phyloP scores from a whole-genome alignment of 768 basidiomycete species.

The Boletus coccyginus region DNA sequence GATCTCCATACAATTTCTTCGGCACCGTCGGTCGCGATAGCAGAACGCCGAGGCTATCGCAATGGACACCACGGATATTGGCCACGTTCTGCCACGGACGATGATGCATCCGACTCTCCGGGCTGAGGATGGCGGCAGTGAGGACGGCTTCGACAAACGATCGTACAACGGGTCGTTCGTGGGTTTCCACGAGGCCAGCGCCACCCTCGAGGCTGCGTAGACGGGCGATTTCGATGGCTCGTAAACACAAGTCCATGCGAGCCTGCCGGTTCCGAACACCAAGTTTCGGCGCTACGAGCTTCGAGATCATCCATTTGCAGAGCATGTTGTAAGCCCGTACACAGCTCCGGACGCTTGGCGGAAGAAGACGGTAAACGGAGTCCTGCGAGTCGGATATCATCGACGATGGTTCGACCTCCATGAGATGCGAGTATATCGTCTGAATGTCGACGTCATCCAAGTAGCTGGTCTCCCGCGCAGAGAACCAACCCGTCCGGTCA shows the following conservation, averaged over 20 bases:
- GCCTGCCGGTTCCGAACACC: constrained; percentile 63
- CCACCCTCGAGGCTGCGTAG: constrained; percentile 50
- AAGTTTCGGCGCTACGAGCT: constrained; percentile 61
- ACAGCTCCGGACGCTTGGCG: constrained; percentile 73
- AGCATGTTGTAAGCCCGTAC: constrained; percentile 73
- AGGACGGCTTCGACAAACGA: constrained; percentile 81
- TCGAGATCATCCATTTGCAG: constrained; percentile 75
- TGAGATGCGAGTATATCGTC: constrained; percentile 70
- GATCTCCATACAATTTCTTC: constrained; percentile 43
- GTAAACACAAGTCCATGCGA: constrained; percentile 70
- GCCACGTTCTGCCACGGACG: constrained; percentile 81
- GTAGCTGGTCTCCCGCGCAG: constrained; percentile 47
- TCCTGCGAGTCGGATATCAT: constrained; percentile 74
- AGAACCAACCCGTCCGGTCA: constrained; percentile 80
- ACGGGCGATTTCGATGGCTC: constrained; percentile 72
- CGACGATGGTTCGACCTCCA: constrained; percentile 69
- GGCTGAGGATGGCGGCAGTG: constrained; percentile 71
- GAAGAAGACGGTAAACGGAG: constrained; percentile 67
- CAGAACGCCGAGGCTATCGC: constrained; percentile 59
- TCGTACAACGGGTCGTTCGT: constrained; percentile 63
- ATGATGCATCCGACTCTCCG: constrained; percentile 74
- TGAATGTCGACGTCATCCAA: constrained; percentile 74
- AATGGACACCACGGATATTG: constrained; percentile 52
- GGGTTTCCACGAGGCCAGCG: constrained; percentile 33
- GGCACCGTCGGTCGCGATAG: constrained; percentile 51